Base-by-base conservation (phyloP, 495 filamentous ascomycete species). In the Aspergillus incahuasiensis region DNA sequence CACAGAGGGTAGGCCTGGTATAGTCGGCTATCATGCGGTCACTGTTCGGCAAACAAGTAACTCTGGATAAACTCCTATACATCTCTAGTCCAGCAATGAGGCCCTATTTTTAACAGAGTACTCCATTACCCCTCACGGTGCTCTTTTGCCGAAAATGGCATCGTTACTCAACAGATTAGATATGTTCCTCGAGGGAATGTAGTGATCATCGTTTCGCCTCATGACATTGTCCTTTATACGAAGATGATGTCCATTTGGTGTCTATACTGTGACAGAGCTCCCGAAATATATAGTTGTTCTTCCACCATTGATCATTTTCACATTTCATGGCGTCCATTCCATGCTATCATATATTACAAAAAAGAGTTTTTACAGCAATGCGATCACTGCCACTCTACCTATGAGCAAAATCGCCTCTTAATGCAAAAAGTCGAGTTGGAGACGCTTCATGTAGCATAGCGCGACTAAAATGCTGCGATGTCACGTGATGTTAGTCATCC, bases 401-500 rank as follows among this genome's bases (percentile, higher is more conserved):
- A 28, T 28, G 8, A 35, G 12, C 6, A 12, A 35, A 11, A 35
- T 35, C 9, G 32, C 32, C 32, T 35, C 32, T 3, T 35, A n/a
- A n/a, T n/a, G n/a, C n/a, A n/a, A n/a, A n/a, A n/a, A n/a, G n/a
- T n/a, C n/a, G n/a, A n/a, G 9, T 35, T 35, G 12, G 32, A 35
- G 8, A 35, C 12, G 2, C 32, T 35, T 2, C 25, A 28, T 28
- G 8, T 5, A 35, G 32, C 32, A 15, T 35, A 35, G 32, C 32
- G 12, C 8, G 6, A 35, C 6, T 5, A 11, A 35, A 8, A 35
- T 35, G 32, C 3, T 41, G 1, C n/a, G 13, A 18, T 20, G 39
- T 28, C 58, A 60, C 47, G 58, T 56, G 52, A 19, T 12, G 3
- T 62, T 58, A 62, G 60, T 61, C 54, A 61, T 38, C 42, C 32